A percentile compares a stretch with the other conserved stretches of the same genome.
Evolutionary conservation across 2,329 filamentous ascomycete species (phyloP).

Genomic region (Nemania abortiva): DNA sequence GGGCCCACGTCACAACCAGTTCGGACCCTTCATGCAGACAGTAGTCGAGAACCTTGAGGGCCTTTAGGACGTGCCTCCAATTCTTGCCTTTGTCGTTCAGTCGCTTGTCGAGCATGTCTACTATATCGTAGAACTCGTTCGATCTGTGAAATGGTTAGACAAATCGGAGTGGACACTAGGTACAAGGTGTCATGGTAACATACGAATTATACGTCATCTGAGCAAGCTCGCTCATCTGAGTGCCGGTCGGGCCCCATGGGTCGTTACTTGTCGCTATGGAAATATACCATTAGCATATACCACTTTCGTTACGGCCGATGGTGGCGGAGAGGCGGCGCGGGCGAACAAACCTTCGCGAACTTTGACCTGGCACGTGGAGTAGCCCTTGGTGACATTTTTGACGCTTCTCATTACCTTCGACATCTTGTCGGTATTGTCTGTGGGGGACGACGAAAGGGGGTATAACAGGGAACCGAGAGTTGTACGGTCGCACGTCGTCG

Average conservation of each 20-base stretch:
- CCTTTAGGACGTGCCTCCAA: conserved; percentile 98
- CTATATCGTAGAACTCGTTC: conserved; percentile 98
- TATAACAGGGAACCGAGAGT: conserved; percentile 19
- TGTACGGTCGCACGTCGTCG: conserved; percentile 30
- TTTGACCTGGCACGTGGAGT: conserved; percentile 96
- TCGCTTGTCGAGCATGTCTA: conserved; percentile 99
- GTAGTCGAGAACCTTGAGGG: conserved; percentile 97
- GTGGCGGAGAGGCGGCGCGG: conserved; percentile 10
- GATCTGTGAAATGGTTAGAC: conserved; percentile 67
- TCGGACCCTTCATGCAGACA: conserved; percentile 97
- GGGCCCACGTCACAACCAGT: conserved; percentile 95
- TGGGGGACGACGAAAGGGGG: conserved; percentile 25
- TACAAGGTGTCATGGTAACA: conserved; percentile 52
- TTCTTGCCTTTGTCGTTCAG: conserved; percentile 99
- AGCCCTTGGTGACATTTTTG: conserved; percentile 99
- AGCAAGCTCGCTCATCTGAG: conserved; percentile 98
- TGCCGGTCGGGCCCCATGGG: conserved; percentile 96
- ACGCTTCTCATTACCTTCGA: conserved; percentile 97
- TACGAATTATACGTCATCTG: conserved; percentile 98
- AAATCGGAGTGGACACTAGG: conserved; percentile 5
- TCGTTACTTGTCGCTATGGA: conserved; percentile 95
- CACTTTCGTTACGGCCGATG: conserved; percentile 37
- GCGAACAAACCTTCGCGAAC: conserved; percentile 85
- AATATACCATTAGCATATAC: conserved; percentile 47
- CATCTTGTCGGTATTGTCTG: conserved; percentile 69